Base-by-base conservation (phyloP, 2,329 filamentous ascomycete species). In the Paracorniculantispora psalliotae region DNA sequence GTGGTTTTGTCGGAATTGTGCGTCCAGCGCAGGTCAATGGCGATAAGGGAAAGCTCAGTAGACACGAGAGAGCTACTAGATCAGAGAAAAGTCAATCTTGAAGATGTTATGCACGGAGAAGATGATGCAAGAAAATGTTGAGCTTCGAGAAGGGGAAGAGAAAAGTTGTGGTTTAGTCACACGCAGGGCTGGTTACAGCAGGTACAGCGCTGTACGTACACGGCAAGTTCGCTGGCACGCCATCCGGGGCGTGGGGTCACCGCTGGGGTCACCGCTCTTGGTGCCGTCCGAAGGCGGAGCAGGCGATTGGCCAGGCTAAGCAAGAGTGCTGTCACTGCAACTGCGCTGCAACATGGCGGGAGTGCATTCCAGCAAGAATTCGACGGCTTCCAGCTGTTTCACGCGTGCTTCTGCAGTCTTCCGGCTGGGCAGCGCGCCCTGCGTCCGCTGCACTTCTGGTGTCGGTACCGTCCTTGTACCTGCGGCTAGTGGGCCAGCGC, bases 11-110 rank as follows among this genome's bases (percentile, higher is more conserved):
- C 19, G 43, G 26, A 15, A 58, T 58, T 50, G 46, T 35, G 56
- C 56, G 56, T 44, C 56, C 47, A 37, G 47, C 56, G 56, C 56
- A 26, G 19, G 28, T 46, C 47, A 51, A 51, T 58, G 56, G 37
- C 23, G n/a, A 26, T 28, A 15, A 30, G 15, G 6, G 9, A 39
- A 21, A 28, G 12, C 17, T 21, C 21, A 25, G 30, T 43, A 26
- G 53, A 5, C n/a, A 28, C 17, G 30, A 13, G 43, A 25, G 10
- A 15, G 3, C 10, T 30, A 30, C 17, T 19, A 6, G 43, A 43
- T 21, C 25, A 5, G 7, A 19, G 10, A 9, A 3, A 2, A 21
- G 30, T 35, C 13, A 39, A 33, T 46, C 9, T n/a, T 33, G 1
- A 25, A 28, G 28, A 13, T 2, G 37, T 54, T 44, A 44, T 12